Percentiles rank a stretch among this genome's conserved stretches.
Conservation (phyloP, 2,329 filamentous ascomycete species). For the Phyllosticta citrichinensis region DNA sequence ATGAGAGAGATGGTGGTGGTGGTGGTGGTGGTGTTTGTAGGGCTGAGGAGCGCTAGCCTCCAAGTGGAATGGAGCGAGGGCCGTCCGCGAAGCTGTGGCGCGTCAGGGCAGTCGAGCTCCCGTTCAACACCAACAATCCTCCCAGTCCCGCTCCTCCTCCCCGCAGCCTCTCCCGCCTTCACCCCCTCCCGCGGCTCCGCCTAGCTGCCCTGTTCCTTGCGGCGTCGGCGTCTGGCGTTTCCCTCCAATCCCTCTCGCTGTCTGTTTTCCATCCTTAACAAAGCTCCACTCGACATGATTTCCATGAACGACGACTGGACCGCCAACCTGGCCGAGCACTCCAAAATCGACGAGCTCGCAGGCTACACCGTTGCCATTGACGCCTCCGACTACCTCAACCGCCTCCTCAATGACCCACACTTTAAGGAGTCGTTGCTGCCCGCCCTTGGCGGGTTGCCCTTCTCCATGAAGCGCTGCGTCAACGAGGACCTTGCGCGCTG, state of each 20-base stretch:
- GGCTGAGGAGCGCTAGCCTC: constrained; percentile 1
- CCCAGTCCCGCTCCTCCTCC: not conserved
- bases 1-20: not conserved
- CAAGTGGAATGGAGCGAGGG: not conserved
- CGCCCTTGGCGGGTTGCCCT: constrained; percentile 79
- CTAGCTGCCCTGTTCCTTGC: not conserved
- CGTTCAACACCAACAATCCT: not conserved
- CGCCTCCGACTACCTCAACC: constrained; percentile 78
- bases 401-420: constrained; percentile 55
- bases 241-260: constrained; percentile 11
- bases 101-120: not conserved
- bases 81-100: not conserved
- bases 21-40: constrained; percentile 3
- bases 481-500: constrained; percentile 66
- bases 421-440: constrained; percentile 80
- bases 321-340: constrained; percentile 42
- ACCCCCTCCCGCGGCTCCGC: not conserved
- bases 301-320: constrained; percentile 48
- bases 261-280: not conserved
- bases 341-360: constrained; percentile 60
- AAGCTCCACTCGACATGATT: constrained; percentile 26
- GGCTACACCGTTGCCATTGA: constrained; percentile 74
- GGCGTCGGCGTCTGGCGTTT: not conserved
- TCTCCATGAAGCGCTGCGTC: constrained; percentile 65
- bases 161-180: constrained; percentile 2